Evolutionary conservation across 768 basidiomycete genomes (phyloP).

Genomic region (Collybia nuda): DNA sequence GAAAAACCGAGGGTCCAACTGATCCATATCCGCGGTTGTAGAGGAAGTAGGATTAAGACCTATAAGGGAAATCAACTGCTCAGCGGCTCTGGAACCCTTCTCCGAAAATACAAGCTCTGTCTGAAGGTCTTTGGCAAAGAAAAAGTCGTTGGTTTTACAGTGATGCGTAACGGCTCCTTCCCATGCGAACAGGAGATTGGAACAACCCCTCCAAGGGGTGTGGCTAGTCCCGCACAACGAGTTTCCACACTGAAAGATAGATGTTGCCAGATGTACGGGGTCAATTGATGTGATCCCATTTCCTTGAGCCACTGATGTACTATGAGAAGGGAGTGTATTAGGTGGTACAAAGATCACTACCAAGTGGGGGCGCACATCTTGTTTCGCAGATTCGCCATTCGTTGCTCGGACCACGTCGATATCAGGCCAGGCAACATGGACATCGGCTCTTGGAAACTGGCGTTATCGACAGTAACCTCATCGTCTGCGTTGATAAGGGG

Average conservation of each 20-base stretch:
- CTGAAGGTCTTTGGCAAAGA: not conserved
- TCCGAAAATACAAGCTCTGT: not conserved
- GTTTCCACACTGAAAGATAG: conserved; percentile 8
- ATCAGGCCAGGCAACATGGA: conserved; percentile 2
- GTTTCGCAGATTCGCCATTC: not conserved
- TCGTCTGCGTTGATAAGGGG: not conserved
- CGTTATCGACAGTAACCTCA: not conserved
- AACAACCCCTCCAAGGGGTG: not conserved
- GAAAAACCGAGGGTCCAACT: not conserved
- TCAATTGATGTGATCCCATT: not conserved
- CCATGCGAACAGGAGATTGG: conserved; percentile 12
- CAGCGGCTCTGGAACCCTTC: not conserved
- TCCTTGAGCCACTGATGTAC: too few species aligned
- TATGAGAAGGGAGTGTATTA: too few species aligned
- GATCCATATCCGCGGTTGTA: conserved; percentile 11
- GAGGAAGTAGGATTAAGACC: conserved; percentile 2
- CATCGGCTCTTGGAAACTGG: conserved; percentile 4
- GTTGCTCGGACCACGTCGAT: conserved; percentile 1
- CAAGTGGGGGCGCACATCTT: not conserved
- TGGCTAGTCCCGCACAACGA: not conserved
- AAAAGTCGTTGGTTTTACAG: not conserved
- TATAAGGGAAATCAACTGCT: conserved; percentile 2
- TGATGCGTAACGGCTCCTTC: not conserved
- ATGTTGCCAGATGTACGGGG: conserved; percentile 5
- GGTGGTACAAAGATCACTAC: not conserved